phyloP scores from a whole-genome alignment of 2,329 filamentous ascomycete genomes.

The Phialocephala subalpina region DNA sequence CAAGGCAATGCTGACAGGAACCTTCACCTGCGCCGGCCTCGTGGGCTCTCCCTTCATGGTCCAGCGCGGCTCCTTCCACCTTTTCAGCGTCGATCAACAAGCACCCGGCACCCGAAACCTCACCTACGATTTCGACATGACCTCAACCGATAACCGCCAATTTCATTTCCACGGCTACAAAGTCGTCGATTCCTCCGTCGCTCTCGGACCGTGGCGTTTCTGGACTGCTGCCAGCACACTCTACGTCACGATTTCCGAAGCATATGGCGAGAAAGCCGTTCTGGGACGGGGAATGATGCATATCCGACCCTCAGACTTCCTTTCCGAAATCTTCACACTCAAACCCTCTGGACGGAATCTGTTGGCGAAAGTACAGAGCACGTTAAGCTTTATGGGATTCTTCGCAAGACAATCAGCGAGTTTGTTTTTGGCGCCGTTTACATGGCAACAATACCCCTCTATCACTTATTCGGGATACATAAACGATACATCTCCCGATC shows the following conservation, averaged over 20 bases:
- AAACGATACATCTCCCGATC: conserved; percentile 57
- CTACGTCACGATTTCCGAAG: conserved; percentile 63
- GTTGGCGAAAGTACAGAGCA: conserved; percentile 53
- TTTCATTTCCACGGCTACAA: conserved; percentile 70
- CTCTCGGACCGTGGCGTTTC: conserved; percentile 62
- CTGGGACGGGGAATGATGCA: conserved; percentile 68
- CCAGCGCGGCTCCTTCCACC: conserved; percentile 61
- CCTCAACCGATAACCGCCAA: conserved; percentile 57
- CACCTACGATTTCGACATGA: conserved; percentile 69
- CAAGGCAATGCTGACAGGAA: conserved; percentile 63
- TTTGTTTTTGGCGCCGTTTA: conserved; percentile 62
- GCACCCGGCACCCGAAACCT: conserved; percentile 65
- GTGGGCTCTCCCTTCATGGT: conserved; percentile 62
- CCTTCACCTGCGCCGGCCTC: conserved; percentile 63
- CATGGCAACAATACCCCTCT: conserved; percentile 62
- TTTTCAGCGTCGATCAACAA: conserved; percentile 62
- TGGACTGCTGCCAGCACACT: conserved; percentile 70
- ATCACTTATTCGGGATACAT: conserved; percentile 57
- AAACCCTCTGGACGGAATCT: conserved; percentile 57
- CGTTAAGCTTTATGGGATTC: conserved; percentile 60
- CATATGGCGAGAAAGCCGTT: conserved; percentile 43
- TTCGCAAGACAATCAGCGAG: conserved; percentile 62
- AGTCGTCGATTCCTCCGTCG: conserved; percentile 65
- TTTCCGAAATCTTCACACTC: conserved; percentile 62
- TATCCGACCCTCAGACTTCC: conserved; percentile 61